Base-by-base conservation (phyloP, 345 rosid species). In the Salix brachista region DNA sequence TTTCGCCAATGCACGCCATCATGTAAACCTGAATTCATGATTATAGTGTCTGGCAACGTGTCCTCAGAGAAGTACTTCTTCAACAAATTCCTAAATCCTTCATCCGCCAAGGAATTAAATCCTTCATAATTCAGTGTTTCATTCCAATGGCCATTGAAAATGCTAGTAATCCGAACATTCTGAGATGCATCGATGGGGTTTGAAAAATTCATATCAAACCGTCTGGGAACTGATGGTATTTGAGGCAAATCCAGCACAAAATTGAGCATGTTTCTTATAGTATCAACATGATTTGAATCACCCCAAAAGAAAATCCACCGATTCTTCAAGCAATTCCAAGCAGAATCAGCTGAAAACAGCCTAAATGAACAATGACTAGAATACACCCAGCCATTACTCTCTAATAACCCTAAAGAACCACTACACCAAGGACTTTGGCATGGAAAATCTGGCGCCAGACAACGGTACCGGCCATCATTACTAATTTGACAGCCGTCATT, bases 251-350 rank as follows among this genome's bases (percentile, higher is more conserved):
- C 94, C 67, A 96, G 80, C 18, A 96, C 83, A 72, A 96, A 92
- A 78, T 90, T 91, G 70, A 96, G 85, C 92, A 89, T 84, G 87
- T 92, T 96, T 75, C 98, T 84, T 11, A 96, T 92, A 0, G 98
- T 89, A 74, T 96, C 99, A 0, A 96, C 99, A 23, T 96, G 98
- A 82, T 96, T 96, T 0, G 98, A 93, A 78, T 96, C 99, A 2
- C 99, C 99, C 98, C 97, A 92, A 78, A 93, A 96, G 96, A 96
- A 96, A 73, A 96, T 84, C 99, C 98, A 96, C 58, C 92, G 74
- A 78, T 65, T 72, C 72, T 89, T 87, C 81, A 96, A 82, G 67
- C 99, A 96, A 75, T 86, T 83, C 99, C 97, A 96, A 26, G 94
- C 98, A 4, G 88, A 41, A 70, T 81, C 90, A 3, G 83, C 85